A percentile compares a stretch with the other conserved stretches of the same genome.
Conservation (phyloP, 2,329 filamentous ascomycete species). For the Fusarium sarcochroum region DNA sequence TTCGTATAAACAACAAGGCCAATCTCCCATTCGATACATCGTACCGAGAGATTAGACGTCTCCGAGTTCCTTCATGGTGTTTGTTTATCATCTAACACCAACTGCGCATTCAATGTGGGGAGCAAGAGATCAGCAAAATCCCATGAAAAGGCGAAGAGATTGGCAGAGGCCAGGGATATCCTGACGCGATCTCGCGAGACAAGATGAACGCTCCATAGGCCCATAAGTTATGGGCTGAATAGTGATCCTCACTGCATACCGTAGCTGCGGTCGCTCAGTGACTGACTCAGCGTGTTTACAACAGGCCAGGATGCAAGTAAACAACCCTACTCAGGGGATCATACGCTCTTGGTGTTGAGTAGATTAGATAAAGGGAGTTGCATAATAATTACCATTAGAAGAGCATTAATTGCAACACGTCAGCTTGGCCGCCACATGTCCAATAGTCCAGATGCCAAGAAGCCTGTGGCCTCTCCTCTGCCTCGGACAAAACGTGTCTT, state of each 20-base stretch:
- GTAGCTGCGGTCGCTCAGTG: slow-evolving; percentile 24
- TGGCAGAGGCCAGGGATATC: slow-evolving; percentile 7
- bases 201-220: slow-evolving; percentile 26
- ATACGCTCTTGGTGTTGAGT: neutral
- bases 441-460: slow-evolving; percentile 21
- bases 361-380: slow-evolving; percentile 8
- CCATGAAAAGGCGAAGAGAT: slow-evolving; percentile 11
- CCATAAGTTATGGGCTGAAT: slow-evolving; percentile 38
- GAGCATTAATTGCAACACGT: slow-evolving; percentile 30
- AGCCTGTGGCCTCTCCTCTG: slow-evolving; percentile 19
- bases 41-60: slow-evolving; percentile 20
- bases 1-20: slow-evolving; percentile 17
- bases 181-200: slow-evolving; percentile 27
- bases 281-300: slow-evolving; percentile 16
- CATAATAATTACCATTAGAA: slow-evolving; percentile 25
- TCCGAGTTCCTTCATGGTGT: neutral
- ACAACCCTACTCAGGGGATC: slow-evolving; percentile 6
- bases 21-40: slow-evolving; percentile 18
- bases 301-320: slow-evolving; percentile 8
- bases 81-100: neutral
- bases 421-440: slow-evolving; percentile 37
- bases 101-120: slow-evolving; percentile 3
- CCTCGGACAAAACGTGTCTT: slow-evolving; percentile 12
- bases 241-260: slow-evolving; percentile 6
- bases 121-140: neutral